phyloP scores from a whole-genome alignment of 768 basidiomycete species.

The Favolaschia claudopus region DNA sequence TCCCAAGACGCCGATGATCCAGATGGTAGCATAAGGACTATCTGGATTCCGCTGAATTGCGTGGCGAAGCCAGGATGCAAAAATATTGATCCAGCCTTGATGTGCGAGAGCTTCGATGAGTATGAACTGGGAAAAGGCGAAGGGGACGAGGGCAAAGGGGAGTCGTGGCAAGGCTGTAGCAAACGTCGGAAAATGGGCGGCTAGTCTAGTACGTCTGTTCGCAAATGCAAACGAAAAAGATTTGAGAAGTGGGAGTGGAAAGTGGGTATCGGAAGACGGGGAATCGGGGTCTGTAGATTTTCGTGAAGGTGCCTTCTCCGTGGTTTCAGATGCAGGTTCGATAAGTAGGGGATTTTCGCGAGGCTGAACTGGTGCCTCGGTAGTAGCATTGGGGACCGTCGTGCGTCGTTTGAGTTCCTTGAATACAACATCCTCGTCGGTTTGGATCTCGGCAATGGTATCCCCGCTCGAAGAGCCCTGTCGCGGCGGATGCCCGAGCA shows the following conservation, averaged over 20 bases:
- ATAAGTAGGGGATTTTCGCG: background rate
- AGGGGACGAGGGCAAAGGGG: slow-evolving; percentile 85
- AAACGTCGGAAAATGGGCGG: slow-evolving; percentile 72
- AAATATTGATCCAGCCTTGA: slow-evolving; percentile 89
- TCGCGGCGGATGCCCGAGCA: slow-evolving; percentile 29
- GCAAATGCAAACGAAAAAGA: slow-evolving; percentile 3
- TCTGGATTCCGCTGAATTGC: slow-evolving; percentile 36
- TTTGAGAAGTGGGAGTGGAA: background rate
- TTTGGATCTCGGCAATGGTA: slow-evolving; percentile 14
- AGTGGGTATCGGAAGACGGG: background rate
- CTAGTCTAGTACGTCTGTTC: slow-evolving; percentile 24
- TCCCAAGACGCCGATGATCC: slow-evolving; percentile 66
- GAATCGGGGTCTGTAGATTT: background rate
- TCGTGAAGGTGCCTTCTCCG: background rate
- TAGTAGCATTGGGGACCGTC: background rate
- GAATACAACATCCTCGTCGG: slow-evolving; percentile 18
- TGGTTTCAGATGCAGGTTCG: background rate
- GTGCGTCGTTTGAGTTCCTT: slow-evolving; percentile 19
- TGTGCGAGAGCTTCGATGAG: slow-evolving; percentile 84
- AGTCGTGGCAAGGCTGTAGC: slow-evolving; percentile 70
- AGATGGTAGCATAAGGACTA: slow-evolving; percentile 49
- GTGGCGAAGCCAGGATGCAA: slow-evolving; percentile 64
- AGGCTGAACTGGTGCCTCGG: background rate
- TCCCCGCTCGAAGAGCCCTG: slow-evolving; percentile 21
- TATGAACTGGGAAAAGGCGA: slow-evolving; percentile 95